Base-by-base conservation (phyloP, 495 filamentous ascomycete genomes). In the Penicillium pancosmium region DNA sequence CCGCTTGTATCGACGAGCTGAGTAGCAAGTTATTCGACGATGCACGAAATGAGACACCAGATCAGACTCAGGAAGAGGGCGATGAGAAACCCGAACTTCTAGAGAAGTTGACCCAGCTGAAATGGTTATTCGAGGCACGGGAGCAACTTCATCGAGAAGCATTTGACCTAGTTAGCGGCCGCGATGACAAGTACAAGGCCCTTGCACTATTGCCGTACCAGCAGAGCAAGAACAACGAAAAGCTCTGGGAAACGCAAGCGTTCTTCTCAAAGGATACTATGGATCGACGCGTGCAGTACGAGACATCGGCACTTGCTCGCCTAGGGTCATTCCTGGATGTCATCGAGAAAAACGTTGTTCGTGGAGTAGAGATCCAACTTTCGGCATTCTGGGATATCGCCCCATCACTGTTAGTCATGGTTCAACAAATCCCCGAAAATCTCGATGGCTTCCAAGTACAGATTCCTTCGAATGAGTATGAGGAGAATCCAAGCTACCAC, bases 361-460 rank as follows among this genome's bases (percentile, higher is more conserved):
- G 92, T 4, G 94, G 93, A 4, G 91, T 98, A 15, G 93, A 97
- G 69, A 82, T 89, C 33, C 95, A 97, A 70, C 82, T 97, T 0
- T 89, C 86, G 15, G 92, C 92, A 4, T 98, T 97, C 75, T 98
- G 94, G 94, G 95, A 98, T 66, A 96, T 98, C 62, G 94, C 92
- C 0, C 95, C 95, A 1, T 81, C 85, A 1, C 82, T 98, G 0
- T 79, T 87, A 10, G 81, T 85, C 1, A 72, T 97, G 19, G 82
- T 93, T 5, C 88, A 94, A 63, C 89, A 88, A 64, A 84, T 97
- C 15, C 93, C 92, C 0, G 63, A 73, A 5, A 51, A 74, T 21
- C 82, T 91, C 54, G 61, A 70, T 10, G 82, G 86, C 52, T 88
- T 89, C 70, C 61, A 82, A 25, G 70, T 88, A 31, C 79, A 82